phyloP scores from a whole-genome alignment of 2,329 filamentous ascomycete species.

The Colletotrichum sp. region DNA sequence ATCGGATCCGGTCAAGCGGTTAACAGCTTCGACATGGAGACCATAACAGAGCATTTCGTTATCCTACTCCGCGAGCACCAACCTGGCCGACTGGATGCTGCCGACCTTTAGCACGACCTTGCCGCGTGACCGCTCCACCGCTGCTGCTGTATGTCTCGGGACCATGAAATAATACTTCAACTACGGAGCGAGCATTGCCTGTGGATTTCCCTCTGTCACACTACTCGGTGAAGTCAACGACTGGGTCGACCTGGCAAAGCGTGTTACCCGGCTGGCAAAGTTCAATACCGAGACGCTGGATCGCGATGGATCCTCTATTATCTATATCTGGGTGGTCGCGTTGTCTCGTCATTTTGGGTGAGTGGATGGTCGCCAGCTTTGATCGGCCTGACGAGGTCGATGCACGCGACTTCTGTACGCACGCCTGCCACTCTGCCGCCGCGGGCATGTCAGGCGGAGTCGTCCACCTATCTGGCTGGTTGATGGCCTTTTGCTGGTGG shows the following conservation, averaged over 20 bases:
- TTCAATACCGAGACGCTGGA: not conserved
- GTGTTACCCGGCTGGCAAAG: not conserved
- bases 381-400: not conserved
- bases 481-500: not conserved
- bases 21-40: not conserved
- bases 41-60: not conserved
- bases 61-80: not conserved
- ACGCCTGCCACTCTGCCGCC: not conserved
- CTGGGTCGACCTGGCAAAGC: not conserved
- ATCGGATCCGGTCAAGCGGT: not conserved
- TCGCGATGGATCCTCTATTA: not conserved
- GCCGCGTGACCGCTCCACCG: not conserved
- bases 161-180: not conserved
- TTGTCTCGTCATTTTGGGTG: slow-evolving; percentile 5
- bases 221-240: not conserved
- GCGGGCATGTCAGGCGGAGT: not conserved
- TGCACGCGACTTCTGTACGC: not conserved
- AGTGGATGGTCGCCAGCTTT: slow-evolving; percentile 20
- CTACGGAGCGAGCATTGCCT: not conserved
- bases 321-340: not conserved
- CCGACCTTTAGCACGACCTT: not conserved
- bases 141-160: not conserved
- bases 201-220: not conserved
- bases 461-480: not conserved
- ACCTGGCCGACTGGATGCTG: not conserved